Evolutionary conservation across 345 rosid genomes (phyloP).

Genomic region (Mangifera indica): DNA sequence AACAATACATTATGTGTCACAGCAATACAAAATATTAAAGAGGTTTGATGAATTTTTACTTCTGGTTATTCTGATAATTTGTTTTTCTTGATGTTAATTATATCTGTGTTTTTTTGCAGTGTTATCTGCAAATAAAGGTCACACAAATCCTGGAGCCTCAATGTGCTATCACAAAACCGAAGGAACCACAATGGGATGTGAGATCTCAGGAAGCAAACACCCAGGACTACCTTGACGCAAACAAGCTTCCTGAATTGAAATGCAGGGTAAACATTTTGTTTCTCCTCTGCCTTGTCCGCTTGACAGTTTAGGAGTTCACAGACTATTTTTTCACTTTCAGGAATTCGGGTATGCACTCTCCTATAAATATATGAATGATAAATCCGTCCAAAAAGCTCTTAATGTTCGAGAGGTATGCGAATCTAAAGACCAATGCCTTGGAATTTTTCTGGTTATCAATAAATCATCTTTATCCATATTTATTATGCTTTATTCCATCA

Average conservation of each 20-base stretch:
- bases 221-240: slow-evolving; percentile 11
- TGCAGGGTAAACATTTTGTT: slow-evolving; percentile 19
- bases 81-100: background rate
- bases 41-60: slow-evolving; percentile 12
- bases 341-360: slow-evolving; percentile 33
- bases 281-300: no score
- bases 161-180: slow-evolving; percentile 33
- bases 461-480: background rate
- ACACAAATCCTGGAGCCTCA: slow-evolving; percentile 43
- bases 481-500: background rate
- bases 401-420: slow-evolving; percentile 28
- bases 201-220: slow-evolving; percentile 30
- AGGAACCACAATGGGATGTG: slow-evolving; percentile 26
- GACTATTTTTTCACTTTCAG: slow-evolving; percentile 18
- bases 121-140: slow-evolving; percentile 34
- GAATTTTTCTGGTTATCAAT: background rate
- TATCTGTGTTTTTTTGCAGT: slow-evolving; percentile 21
- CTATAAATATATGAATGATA: slow-evolving; percentile 36
- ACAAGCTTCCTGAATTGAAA: slow-evolving; percentile 32
- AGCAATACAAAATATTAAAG: slow-evolving; percentile 28
- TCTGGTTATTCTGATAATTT: background rate
- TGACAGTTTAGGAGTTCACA: no score
- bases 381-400: slow-evolving; percentile 26
- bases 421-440: background rate
- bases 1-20: slow-evolving; percentile 33